phyloP scores from a whole-genome alignment of 2,329 filamentous ascomycete genomes.

The Sporothrix pseudoabietina region DNA sequence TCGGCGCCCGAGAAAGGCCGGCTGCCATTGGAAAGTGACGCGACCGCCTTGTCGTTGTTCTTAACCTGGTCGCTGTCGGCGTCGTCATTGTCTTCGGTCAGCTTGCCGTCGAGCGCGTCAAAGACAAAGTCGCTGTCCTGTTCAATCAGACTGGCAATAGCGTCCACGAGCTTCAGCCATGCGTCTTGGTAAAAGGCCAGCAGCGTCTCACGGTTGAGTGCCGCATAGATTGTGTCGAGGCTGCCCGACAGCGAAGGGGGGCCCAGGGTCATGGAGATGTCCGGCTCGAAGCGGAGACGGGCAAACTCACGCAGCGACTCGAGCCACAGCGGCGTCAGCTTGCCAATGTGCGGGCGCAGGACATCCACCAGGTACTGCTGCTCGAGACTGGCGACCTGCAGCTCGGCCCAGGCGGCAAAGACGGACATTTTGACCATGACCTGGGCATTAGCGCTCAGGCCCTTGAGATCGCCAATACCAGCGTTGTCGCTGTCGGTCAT shows the following conservation, averaged over 20 bases:
- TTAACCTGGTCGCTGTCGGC: slow-evolving; percentile 12
- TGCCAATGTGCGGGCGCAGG: slow-evolving; percentile 85
- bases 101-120: slow-evolving; percentile 89
- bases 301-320: slow-evolving; percentile 93
- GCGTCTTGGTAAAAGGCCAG: slow-evolving; percentile 96
- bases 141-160: slow-evolving; percentile 94
- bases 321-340: slow-evolving; percentile 89
- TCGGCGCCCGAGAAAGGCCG: slow-evolving; percentile 46
- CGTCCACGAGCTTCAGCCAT: slow-evolving; percentile 95
- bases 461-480: slow-evolving; percentile 88
- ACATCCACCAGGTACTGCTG: slow-evolving; percentile 88
- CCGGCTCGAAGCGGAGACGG: slow-evolving; percentile 85
- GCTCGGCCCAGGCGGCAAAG: slow-evolving; percentile 94
- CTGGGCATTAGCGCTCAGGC: slow-evolving; percentile 90
- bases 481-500: slow-evolving; percentile 68
- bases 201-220: slow-evolving; percentile 89
- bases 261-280: slow-evolving; percentile 88
- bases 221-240: slow-evolving; percentile 91
- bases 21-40: slow-evolving; percentile 30
- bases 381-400: slow-evolving; percentile 92
- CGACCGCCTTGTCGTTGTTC: background rate
- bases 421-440: slow-evolving; percentile 99
- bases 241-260: slow-evolving; percentile 80
- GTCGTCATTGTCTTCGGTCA: slow-evolving; percentile 44
- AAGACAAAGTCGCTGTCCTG: slow-evolving; percentile 98